A percentile compares a stretch with the other conserved stretches of the same genome.
These are phyloP conservation scores for Halenospora varia DNA, from an alignment of 495 filamentous ascomycete species.

Conservation along the genomic window DNA sequence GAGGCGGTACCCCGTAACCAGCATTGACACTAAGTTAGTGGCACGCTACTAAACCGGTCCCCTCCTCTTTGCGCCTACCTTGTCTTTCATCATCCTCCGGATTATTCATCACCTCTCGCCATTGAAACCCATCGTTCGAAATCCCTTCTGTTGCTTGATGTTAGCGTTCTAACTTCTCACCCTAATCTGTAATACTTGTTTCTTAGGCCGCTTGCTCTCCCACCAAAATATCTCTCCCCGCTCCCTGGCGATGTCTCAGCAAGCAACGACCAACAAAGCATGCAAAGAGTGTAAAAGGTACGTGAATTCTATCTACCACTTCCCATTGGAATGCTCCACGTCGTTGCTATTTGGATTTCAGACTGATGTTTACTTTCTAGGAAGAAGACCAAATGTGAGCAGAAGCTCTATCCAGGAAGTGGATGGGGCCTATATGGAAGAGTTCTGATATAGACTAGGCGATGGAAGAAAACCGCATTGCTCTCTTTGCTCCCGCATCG, in stretches of 20 bases:
- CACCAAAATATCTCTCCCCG: too few relatives aligned
- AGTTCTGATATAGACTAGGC: background rate
- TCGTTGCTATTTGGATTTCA: background rate
- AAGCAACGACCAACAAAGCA: background rate
- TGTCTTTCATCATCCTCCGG: too few relatives aligned
- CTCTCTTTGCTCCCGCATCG: background rate
- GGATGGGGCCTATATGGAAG: background rate
- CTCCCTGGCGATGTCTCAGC: constrained; percentile 43
- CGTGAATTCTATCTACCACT: background rate
- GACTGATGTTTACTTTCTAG: background rate
- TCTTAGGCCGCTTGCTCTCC: too few relatives aligned
- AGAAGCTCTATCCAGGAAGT: background rate
- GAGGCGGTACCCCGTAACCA: too few relatives aligned
- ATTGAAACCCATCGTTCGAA: too few relatives aligned
- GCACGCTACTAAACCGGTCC: too few relatives aligned
- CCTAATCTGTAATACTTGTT: too few relatives aligned
- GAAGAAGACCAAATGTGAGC: background rate
- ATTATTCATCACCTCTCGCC: too few relatives aligned
- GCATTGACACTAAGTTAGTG: too few relatives aligned
- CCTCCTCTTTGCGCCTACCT: too few relatives aligned
- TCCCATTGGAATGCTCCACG: background rate
- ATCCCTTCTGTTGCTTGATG: too few relatives aligned
- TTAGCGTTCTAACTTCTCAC: too few relatives aligned
- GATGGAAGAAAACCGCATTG: background rate
- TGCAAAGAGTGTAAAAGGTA: background rate